Base-by-base conservation (phyloP, 306 rosid genomes). In the Arachis stenosperma region DNA sequence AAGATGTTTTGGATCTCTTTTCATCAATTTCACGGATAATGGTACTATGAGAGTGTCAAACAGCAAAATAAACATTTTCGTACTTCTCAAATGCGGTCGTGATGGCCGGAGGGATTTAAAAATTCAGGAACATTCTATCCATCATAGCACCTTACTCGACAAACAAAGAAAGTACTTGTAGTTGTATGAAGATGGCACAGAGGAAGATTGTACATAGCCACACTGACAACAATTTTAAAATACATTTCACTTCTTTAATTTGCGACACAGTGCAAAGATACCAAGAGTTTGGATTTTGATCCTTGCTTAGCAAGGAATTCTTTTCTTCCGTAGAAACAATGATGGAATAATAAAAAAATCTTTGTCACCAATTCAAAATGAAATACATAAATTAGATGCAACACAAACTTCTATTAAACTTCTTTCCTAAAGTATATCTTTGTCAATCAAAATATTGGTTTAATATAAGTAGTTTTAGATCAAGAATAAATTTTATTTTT, bases 81-180 rank as follows among this genome's bases (percentile, higher is more conserved):
- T 81, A 83, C 86, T 84, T 43, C 84, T 81, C 42, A 9, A 86
- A 86, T 7, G 78, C 83, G 0, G 88, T 83, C 89, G 84, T 86
- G 89, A 85, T 84, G 0, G 94, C 89, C 0, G 91, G 91, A 67
- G 88, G 94, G 56, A 86, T 77, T 54, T 67, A 77, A 36, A 89
- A 84, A 69, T 61, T 79, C 6, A 78, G 57, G 37, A 86, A 63
- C 2, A 41, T 47, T 56, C 76, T 79, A 63, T 84, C 61, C 94
- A n/a, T n/a, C n/a, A n/a, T n/a, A 86, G 88, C 84, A 6, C 91
- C 91, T 65, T 89, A 89, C 62, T 84, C 83, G 5, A 89, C 86
- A 22, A 86, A 86, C 17, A 86, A 85, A 29, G 91, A 86, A 2
- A 81, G 73, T 86, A 86, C 83, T 75, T 89, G 91, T 44, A 86